Base-by-base conservation (phyloP, 352 stramenopile genomes). In the Aphanomyces invadans region DNA sequence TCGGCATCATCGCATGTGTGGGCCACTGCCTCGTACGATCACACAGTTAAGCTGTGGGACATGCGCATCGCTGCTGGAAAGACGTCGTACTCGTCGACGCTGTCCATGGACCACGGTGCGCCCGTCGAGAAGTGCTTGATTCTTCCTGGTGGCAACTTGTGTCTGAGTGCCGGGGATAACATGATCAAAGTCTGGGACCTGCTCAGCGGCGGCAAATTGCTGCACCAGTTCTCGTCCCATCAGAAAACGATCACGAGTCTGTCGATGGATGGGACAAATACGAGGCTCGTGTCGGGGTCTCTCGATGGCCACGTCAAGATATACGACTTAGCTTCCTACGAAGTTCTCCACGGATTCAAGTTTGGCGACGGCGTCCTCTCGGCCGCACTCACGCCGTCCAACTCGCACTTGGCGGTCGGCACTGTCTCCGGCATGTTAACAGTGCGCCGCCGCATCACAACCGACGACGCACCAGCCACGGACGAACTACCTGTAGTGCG, bases 181-280 rank as follows among this genome's bases (percentile, higher is more conserved):
- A 81, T 87, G 5, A 78, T 97, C 65, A 96, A 96, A 69, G 79
- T 98, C 44, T 98, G 90, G 90, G 92, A 98, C 70, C 77, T 97
- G 39, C 75, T 97, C 26, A 93, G 80, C 56, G 88, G 88, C 19
- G 89, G 88, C 17, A 76, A 78, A 19, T 72, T 97, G 70, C 71
- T 97, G 52, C 83, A 95, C 71, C 83, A 80, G 72, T 95, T 97
- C 68, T 90, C 80, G 53, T 95, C 85, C 71, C 92, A 98, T 75
- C 90, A 97, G 65, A 97, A 97, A 73, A 96, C 87, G n/a, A 95
- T 98, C 70, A 97, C 91, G 26, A 92, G 78, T 66, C 76, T 97
- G 52, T 77, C 78, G 7, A 68, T 96, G 4, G 90, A 97, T 63
- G 89, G 87, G 51, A 95, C 79, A 19, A 79, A 83, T 19, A 88